phyloP scores from a whole-genome alignment of 441 rosid species.

The Geranium incanum region DNA sequence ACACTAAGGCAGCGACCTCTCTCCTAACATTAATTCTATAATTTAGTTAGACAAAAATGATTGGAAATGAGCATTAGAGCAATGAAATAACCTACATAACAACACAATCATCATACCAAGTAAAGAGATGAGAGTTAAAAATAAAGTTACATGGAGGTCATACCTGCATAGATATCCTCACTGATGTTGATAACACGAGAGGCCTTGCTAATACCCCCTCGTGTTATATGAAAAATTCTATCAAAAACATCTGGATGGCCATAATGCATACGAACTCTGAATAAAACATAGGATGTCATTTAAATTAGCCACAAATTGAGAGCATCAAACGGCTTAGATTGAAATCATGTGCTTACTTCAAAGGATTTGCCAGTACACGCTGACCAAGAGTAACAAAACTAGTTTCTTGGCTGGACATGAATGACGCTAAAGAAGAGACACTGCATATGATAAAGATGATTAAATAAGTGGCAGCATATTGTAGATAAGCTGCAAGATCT shows the following conservation, averaged over 20 bases:
- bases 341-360: conserved; percentile 55
- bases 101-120: not conserved
- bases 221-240: conserved; percentile 88
- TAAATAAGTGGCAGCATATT: conserved; percentile 15
- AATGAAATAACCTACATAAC: too few species aligned
- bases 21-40: not conserved
- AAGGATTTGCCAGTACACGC: conserved; percentile 89
- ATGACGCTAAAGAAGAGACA: conserved; percentile 92
- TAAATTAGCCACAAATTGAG: conserved; percentile 15
- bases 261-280: conserved; percentile 98
- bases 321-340: conserved; percentile 8
- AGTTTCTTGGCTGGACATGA: conserved; percentile 96
- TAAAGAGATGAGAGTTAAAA: not conserved
- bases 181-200: conserved; percentile 98
- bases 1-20: not conserved
- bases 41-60: not conserved
- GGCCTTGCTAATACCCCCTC: conserved; percentile 99
- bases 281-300: conserved; percentile 18
- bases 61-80: too few species aligned
- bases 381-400: conserved; percentile 97
- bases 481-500: not conserved
- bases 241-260: conserved; percentile 99
- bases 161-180: conserved; percentile 93
- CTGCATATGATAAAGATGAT: conserved; percentile 39
- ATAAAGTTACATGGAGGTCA: conserved; percentile 16